These are phyloP conservation scores for Zygosaccharomyces kombuchaensis DNA, from an alignment of 805 yeast genomes.

Conservation along the genomic window DNA sequence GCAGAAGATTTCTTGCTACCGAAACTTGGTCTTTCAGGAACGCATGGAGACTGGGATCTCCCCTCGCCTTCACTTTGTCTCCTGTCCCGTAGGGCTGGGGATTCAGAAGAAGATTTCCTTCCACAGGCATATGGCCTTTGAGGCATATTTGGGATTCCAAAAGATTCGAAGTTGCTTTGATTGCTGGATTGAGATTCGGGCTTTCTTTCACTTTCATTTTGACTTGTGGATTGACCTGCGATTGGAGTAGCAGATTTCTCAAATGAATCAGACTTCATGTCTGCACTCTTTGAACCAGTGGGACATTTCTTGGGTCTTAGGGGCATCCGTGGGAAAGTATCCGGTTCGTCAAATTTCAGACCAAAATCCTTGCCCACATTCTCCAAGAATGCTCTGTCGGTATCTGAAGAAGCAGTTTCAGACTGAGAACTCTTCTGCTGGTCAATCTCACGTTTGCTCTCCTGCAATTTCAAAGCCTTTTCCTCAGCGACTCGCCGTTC, in stretches of 20 bases:
- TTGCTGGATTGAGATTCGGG: background rate
- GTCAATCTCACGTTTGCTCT: background rate
- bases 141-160: slow-evolving; percentile 1
- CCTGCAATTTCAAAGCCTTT: background rate
- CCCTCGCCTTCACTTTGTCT: slow-evolving; percentile 4
- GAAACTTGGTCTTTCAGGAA: slow-evolving; percentile 5
- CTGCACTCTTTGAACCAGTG: background rate
- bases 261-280: background rate
- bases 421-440: background rate
- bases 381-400: background rate
- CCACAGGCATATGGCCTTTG: background rate
- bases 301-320: background rate
- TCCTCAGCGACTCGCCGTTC: background rate
- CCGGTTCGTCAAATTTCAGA: background rate
- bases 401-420: background rate
- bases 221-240: background rate
- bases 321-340: background rate
- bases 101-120: slow-evolving; percentile 1
- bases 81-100: slow-evolving; percentile 13
- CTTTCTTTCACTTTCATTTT: background rate
- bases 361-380: background rate
- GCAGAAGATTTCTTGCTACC: slow-evolving; percentile 1
- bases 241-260: background rate
- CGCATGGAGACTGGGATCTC: background rate
- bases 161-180: background rate